phyloP scores from a whole-genome alignment of 176 grass and related monocot genomes.

The Musa schizocarpa region DNA sequence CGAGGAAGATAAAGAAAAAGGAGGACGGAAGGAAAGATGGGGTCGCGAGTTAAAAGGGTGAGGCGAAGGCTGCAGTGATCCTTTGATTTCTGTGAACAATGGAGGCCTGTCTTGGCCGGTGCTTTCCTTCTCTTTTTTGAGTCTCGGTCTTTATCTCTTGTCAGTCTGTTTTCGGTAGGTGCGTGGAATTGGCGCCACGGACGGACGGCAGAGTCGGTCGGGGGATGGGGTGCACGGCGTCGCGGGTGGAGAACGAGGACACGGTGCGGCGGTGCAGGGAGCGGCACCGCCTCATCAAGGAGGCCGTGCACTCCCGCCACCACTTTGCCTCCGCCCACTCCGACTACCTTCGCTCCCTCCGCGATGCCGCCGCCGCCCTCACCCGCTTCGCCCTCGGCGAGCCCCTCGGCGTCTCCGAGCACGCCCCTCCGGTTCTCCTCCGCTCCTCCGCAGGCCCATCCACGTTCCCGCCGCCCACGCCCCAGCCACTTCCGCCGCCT shows the following conservation, averaged over 20 bases:
- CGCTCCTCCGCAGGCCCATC: constrained; percentile 26
- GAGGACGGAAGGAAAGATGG: no score
- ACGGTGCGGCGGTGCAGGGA: constrained; percentile 97
- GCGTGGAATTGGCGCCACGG: no score
- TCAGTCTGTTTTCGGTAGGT: no score
- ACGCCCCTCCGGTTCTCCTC: constrained; percentile 69
- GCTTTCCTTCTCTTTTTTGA: no score
- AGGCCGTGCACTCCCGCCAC: constrained; percentile 68
- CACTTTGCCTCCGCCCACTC: constrained; percentile 80
- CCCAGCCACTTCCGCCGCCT: constrained; percentile 14
- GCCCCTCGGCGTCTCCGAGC: constrained; percentile 71
- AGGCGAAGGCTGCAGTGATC: no score
- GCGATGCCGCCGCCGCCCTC: constrained; percentile 55
- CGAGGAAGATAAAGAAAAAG: no score
- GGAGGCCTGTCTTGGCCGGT: no score
- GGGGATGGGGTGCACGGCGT: constrained; percentile 78
- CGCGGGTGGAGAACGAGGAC: constrained; percentile 90
- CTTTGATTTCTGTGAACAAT: no score
- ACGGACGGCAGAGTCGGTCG: no score
- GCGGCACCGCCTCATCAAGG: constrained; percentile 79
- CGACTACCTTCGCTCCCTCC: constrained; percentile 89
- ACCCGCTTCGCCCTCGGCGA: constrained; percentile 75
- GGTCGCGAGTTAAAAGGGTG: no score
- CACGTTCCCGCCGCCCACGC: constrained; percentile 7
- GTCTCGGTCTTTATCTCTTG: no score